Evolutionary conservation across 305 asterid species (phyloP).

Genomic region (Solanum hybrid): DNA sequence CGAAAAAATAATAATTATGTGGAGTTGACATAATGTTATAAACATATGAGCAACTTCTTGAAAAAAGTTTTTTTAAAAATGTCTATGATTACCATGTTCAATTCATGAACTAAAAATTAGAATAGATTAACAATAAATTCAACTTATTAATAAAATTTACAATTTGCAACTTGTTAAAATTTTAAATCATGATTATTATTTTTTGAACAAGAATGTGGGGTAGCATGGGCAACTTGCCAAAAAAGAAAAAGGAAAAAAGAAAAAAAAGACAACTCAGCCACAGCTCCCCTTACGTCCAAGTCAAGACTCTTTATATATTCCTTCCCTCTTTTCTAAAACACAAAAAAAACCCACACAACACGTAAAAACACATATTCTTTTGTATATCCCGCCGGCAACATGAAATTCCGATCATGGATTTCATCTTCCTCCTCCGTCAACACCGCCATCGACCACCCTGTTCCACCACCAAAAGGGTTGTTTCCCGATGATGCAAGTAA

Average conservation of each 20-base stretch:
- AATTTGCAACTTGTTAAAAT: not conserved
- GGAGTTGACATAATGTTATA: not conserved
- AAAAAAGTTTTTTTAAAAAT: not conserved
- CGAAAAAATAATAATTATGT: not conserved
- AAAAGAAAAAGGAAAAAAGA: not conserved
- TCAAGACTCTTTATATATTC: not conserved
- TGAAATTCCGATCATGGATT: constrained; percentile 54
- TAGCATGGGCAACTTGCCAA: not conserved
- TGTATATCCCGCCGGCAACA: constrained; percentile 6
- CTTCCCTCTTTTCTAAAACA: not conserved
- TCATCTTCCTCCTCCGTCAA: constrained; percentile 42
- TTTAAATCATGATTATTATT: not conserved
- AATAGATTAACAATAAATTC: not conserved
- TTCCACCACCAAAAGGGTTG: constrained; percentile 18
- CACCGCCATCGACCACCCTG: constrained; percentile 13
- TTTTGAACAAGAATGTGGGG: not conserved
- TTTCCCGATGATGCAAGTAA: constrained; percentile 16
- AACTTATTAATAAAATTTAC: not conserved
- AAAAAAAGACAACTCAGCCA: not conserved
- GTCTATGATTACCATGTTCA: not conserved
- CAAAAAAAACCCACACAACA: not conserved
- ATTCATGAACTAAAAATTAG: not conserved
- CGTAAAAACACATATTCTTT: not conserved
- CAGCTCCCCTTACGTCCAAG: not conserved
- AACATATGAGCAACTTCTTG: not conserved